phyloP scores from a whole-genome alignment of 495 filamentous ascomycete species.

The Lepidopterella palustris region DNA sequence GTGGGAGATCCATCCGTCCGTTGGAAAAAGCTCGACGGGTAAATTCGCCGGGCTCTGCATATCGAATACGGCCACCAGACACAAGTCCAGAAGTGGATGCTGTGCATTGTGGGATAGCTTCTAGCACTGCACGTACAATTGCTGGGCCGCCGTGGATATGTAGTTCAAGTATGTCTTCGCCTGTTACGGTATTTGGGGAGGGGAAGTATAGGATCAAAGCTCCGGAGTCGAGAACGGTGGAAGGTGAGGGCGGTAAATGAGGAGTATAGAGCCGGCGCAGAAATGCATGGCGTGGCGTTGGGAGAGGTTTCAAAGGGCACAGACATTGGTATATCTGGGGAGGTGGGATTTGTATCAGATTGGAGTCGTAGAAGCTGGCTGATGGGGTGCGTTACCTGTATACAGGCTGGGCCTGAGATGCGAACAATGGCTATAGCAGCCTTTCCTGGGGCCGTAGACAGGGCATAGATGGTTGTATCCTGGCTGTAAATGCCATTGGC shows the following conservation, averaged over 20 bases:
- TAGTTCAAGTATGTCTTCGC: slow-evolving; percentile 86
- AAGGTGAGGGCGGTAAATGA: slow-evolving; percentile 25
- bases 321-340: slow-evolving; percentile 66
- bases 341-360: neutral
- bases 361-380: slow-evolving; percentile 6
- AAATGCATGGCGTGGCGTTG: slow-evolving; percentile 68
- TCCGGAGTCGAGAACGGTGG: slow-evolving; percentile 65
- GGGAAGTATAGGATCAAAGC: slow-evolving; percentile 88
- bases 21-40: slow-evolving; percentile 90
- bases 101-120: slow-evolving; percentile 54
- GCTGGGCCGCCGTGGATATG: slow-evolving; percentile 92
- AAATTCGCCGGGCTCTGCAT: slow-evolving; percentile 94
- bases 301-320: slow-evolving; percentile 58
- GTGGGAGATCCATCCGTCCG: slow-evolving; percentile 76
- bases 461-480: slow-evolving; percentile 71
- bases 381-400: slow-evolving; percentile 9
- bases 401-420: slow-evolving; percentile 68
- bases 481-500: neutral
- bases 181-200: slow-evolving; percentile 74
- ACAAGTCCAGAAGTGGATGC: neutral
- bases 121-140: slow-evolving; percentile 75
- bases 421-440: slow-evolving; percentile 90
- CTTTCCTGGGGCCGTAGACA: slow-evolving; percentile 79
- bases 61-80: slow-evolving; percentile 51
- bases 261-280: slow-evolving; percentile 74